A percentile compares a stretch with the other conserved stretches of the same genome.
These are phyloP conservation scores for Exophiala phaeomuriformis DNA, from an alignment of 2,329 filamentous ascomycete genomes.

Conservation along the genomic window DNA sequence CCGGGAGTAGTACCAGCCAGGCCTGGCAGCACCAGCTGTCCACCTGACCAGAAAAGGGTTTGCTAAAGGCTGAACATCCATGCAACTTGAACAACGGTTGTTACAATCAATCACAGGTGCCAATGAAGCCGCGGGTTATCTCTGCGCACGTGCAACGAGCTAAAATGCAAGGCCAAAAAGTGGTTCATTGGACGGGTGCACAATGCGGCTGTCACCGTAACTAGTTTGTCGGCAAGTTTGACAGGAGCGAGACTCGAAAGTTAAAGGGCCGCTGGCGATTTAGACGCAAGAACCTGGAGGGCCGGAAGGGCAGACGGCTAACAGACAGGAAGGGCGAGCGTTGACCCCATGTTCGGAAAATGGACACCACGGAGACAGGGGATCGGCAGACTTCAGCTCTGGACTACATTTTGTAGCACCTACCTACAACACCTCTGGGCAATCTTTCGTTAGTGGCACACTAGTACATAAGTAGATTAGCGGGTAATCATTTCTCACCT, in stretches of 20 bases:
- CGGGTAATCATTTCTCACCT: no score
- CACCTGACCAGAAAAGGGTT: neutral
- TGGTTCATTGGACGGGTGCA: neutral
- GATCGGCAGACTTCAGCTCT: no score
- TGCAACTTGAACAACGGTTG: neutral
- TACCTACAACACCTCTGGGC: no score
- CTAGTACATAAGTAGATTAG: no score
- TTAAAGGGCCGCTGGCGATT: neutral
- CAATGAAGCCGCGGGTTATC: neutral
- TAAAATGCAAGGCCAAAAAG: neutral
- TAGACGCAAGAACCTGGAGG: no score
- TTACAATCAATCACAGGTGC: no score
- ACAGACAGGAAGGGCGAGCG: no score
- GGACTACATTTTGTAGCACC: no score
- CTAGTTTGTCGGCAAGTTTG: neutral
- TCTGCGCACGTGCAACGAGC: neutral
- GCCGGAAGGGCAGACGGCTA: no score
- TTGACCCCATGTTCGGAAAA: no score
- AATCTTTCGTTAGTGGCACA: no score
- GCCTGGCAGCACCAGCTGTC: neutral
- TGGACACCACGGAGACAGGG: no score
- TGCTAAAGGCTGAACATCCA: neutral
- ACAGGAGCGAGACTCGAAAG: neutral
- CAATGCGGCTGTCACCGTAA: neutral
- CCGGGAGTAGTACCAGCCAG: neutral